Base-by-base conservation (phyloP, 108 stramenopile species). In the Pseudonitzschia pungens region DNA sequence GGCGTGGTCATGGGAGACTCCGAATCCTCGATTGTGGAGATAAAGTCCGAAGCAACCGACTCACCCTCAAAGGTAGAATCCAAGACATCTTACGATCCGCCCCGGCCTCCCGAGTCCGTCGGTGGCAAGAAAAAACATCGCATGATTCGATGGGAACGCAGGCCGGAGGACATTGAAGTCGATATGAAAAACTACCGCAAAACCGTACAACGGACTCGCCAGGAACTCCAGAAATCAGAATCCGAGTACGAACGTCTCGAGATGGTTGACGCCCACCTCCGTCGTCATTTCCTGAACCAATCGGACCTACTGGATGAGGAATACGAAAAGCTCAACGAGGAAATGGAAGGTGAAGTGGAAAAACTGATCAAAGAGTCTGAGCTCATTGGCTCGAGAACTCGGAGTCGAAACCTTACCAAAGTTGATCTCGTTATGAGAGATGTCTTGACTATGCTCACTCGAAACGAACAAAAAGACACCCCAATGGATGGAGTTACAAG, bases 101-200 rank as follows among this genome's bases (percentile, higher is more conserved):
- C 94, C 11, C 84, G 90, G 43, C 91, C 88, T 58, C 94, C 92
- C n/a, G 91, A 95, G 70, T 92, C 91, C 1, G 80, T 84, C 26
- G 87, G 85, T 0, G 41, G 80, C 42, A 95, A 95, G 69, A 91
- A 91, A 62, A 87, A 85, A 59, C 86, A 90, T 72, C 79, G 94
- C 41, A 74, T 95, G 81, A 73, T 82, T 48, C 77, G 94, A 59
- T 95, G 94, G 94, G 90, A 95, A 71, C 79, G 77, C 29, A 67
- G 88, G 28, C 94, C 94, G 18, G 69, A 83, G 26, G 92, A 91
- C 54, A 83, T 95, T 15, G 90, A 91, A 56, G 75, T 78, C 18
- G 92, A 95, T 59, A 72, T 95, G 56, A 77, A 68, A 53, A 91
- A 80, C 40, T 95, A 95, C 71, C 78, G 87, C 9, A 86, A 87